Percentiles rank a stretch among this genome's conserved stretches.
phyloP scores from a whole-genome alignment of 257 asterid species.

The Solanum sparsipilum region DNA sequence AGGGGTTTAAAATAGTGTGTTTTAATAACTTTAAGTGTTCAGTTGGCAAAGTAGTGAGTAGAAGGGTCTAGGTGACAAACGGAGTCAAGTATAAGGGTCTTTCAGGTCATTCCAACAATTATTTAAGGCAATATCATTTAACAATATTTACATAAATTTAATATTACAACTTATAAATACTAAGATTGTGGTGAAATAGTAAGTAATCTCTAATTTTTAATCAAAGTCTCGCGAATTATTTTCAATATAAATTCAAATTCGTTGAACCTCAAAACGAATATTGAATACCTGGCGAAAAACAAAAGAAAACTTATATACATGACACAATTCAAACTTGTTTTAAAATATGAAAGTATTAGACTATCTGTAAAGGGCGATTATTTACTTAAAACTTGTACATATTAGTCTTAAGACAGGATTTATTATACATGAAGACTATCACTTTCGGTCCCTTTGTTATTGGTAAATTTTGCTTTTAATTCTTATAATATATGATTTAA shows the following conservation, averaged over 20 bases:
- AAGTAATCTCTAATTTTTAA: too few species aligned
- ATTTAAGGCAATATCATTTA: background rate
- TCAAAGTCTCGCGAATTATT: rapidly evolving
- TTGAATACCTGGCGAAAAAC: rapidly evolving
- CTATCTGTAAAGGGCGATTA: background rate
- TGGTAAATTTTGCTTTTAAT: too few species aligned
- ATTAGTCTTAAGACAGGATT: background rate
- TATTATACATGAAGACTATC: background rate
- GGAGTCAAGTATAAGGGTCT: too few species aligned
- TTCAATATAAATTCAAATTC: rapidly evolving
- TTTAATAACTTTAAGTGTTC: too few species aligned
- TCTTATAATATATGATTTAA: rapidly evolving
- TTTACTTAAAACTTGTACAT: background rate
- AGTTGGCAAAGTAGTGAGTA: too few species aligned
- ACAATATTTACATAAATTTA: background rate
- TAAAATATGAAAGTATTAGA: background rate
- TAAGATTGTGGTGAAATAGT: too few species aligned
- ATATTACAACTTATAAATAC: too few species aligned
- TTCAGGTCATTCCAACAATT: background rate
- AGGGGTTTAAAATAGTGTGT: too few species aligned
- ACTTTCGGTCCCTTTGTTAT: background rate
- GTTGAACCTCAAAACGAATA: background rate
- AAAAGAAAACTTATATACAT: too few species aligned
- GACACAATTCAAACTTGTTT: background rate
- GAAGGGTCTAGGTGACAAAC: too few species aligned